phyloP scores from a whole-genome alignment of 306 rosid species.

The Rosa chinensis region DNA sequence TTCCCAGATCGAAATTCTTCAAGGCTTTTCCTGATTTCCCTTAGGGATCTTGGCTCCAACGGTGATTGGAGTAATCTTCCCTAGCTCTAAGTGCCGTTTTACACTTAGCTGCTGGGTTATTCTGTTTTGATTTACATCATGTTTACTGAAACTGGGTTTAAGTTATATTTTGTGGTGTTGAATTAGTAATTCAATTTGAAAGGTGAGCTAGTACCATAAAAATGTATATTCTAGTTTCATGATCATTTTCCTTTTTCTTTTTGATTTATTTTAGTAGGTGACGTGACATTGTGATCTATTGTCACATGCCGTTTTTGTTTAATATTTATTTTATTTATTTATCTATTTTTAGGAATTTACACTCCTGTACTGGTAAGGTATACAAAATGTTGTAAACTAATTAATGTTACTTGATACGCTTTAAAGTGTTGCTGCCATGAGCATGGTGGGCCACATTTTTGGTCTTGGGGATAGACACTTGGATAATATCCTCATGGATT shows the following conservation, averaged over 20 bases:
- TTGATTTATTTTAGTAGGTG: background rate
- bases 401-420: constrained; percentile 19
- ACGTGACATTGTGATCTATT: background rate
- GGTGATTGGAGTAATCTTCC: no score
- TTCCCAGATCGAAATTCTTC: no score
- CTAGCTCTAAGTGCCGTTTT: no score
- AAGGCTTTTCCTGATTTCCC: no score
- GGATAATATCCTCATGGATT: constrained; percentile 91
- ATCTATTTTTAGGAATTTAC: background rate
- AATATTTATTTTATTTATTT: background rate
- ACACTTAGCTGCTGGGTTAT: no score
- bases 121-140: no score
- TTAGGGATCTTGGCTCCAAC: no score
- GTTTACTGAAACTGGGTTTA: background rate
- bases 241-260: background rate
- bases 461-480: constrained; percentile 96
- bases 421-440: constrained; percentile 87
- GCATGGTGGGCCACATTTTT: constrained; percentile 93
- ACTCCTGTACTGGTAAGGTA: no score
- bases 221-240: background rate
- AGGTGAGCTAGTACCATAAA: background rate
- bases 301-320: background rate
- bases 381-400: background rate
- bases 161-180: background rate
- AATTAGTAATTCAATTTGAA: background rate